These are phyloP conservation scores for Xylariaceae sp. DNA, from an alignment of 2,329 filamentous ascomycete genomes.

Conservation along the genomic window DNA sequence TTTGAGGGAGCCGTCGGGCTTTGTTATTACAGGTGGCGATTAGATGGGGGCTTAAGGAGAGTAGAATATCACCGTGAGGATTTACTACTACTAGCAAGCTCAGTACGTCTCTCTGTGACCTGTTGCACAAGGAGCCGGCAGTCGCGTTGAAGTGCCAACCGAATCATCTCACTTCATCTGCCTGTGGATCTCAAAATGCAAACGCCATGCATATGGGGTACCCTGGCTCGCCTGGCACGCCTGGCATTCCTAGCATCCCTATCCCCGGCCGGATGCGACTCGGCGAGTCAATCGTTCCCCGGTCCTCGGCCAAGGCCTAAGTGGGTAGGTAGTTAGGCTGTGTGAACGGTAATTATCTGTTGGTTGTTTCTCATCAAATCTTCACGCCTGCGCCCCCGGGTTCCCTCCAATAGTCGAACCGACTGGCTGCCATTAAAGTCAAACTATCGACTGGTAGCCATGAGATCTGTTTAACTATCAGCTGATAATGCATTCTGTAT, in stretches of 20 bases:
- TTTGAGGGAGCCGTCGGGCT: neutral
- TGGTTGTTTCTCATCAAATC: slow-evolving; percentile 20
- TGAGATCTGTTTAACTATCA: neutral
- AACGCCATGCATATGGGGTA: slow-evolving; percentile 27
- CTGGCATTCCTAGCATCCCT: slow-evolving; percentile 9
- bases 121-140: slow-evolving; percentile 21
- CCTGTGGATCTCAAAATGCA: slow-evolving; percentile 21
- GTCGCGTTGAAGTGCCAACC: slow-evolving; percentile 17
- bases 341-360: neutral
- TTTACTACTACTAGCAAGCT: slow-evolving; percentile 1
- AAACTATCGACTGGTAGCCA: slow-evolving; percentile 24
- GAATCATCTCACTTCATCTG: slow-evolving; percentile 22
- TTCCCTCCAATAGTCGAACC: slow-evolving; percentile 18
- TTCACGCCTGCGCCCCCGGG: slow-evolving; percentile 26
- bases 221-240: neutral
- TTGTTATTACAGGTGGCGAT: slow-evolving; percentile 4
- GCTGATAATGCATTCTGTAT: slow-evolving; percentile 1
- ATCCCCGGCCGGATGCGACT: neutral
- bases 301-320: slow-evolving; percentile 9
- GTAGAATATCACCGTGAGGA: neutral
- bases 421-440: slow-evolving; percentile 3
- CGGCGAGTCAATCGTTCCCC: slow-evolving; percentile 1
- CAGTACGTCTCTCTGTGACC: slow-evolving; percentile 1
- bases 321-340: slow-evolving; percentile 16
- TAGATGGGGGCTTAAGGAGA: slow-evolving; percentile 14